phyloP scores from a whole-genome alignment of 306 rosid species.

The Cercis canadensis region DNA sequence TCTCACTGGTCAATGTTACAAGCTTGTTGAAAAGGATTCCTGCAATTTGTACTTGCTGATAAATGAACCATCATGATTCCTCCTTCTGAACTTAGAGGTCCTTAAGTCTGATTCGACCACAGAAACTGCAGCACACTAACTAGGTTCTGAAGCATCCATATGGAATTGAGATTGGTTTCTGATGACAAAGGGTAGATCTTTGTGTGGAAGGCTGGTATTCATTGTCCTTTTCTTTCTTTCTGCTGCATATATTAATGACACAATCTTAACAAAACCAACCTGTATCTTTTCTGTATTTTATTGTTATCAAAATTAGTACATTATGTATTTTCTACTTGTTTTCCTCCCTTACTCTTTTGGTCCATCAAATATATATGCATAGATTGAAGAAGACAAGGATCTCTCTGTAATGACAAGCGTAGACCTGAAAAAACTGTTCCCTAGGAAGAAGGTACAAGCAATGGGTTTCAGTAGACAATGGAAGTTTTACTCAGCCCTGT shows the following conservation, averaged over 20 bases:
- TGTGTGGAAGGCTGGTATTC: not conserved
- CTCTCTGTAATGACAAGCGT: slow-evolving; percentile 63
- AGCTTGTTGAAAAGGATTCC: slow-evolving; percentile 11
- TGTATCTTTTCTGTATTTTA: too few species aligned
- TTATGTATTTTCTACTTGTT: slow-evolving; percentile 31
- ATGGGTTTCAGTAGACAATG: slow-evolving; percentile 20
- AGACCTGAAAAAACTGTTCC: slow-evolving; percentile 76
- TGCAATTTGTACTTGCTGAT: not conserved
- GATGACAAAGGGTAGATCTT: not conserved
- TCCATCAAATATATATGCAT: slow-evolving; percentile 25
- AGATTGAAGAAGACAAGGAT: slow-evolving; percentile 87
- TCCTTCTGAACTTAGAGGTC: slow-evolving; percentile 16
- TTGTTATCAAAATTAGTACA: not conserved
- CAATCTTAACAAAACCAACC: not conserved
- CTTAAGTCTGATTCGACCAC: not conserved
- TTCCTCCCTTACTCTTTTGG: slow-evolving; percentile 25
- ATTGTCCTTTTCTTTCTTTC: not conserved
- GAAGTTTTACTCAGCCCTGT: not conserved
- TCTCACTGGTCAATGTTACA: not conserved
- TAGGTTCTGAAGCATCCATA: not conserved
- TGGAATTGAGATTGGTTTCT: not conserved
- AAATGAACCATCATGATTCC: not conserved
- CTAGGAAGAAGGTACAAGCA: slow-evolving; percentile 65
- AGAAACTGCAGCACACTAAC: not conserved
- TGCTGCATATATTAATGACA: not conserved